Evolutionary conservation across 306 rosid species (phyloP).

Genomic region (Prunus salicina): DNA sequence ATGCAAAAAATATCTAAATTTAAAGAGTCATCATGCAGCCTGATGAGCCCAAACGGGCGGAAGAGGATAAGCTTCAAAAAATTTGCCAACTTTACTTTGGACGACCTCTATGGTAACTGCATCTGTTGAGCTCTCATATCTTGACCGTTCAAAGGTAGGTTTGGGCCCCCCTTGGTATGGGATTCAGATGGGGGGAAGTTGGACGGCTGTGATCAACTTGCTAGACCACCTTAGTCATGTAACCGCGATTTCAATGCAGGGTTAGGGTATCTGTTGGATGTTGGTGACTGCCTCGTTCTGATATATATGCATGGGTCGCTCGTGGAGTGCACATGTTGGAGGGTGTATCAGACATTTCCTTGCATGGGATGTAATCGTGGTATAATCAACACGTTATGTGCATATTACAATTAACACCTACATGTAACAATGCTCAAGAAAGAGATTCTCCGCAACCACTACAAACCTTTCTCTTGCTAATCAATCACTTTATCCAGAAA

Average conservation of each 20-base stretch:
- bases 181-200: background rate
- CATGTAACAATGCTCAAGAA: too few species aligned
- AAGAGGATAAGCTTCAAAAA: constrained; percentile 11
- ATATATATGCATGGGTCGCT: background rate
- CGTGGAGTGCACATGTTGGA: background rate
- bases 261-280: background rate
- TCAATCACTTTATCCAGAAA: too few species aligned
- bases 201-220: constrained; percentile 8
- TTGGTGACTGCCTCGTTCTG: background rate
- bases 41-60: background rate
- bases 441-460: too few species aligned
- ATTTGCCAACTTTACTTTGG: background rate
- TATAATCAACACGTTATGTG: too few species aligned
- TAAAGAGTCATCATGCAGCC: background rate
- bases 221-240: background rate
- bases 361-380: background rate
- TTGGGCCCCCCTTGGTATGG: constrained; percentile 1
- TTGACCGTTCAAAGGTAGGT: background rate
- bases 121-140: background rate
- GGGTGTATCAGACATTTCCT: background rate
- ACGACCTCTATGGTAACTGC: background rate
- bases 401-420: too few species aligned
- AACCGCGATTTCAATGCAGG: background rate
- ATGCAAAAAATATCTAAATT: too few species aligned
- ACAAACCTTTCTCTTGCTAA: too few species aligned